phyloP scores from a whole-genome alignment of 1,284 basidiomycete species.

The Phlebopus sp. region DNA sequence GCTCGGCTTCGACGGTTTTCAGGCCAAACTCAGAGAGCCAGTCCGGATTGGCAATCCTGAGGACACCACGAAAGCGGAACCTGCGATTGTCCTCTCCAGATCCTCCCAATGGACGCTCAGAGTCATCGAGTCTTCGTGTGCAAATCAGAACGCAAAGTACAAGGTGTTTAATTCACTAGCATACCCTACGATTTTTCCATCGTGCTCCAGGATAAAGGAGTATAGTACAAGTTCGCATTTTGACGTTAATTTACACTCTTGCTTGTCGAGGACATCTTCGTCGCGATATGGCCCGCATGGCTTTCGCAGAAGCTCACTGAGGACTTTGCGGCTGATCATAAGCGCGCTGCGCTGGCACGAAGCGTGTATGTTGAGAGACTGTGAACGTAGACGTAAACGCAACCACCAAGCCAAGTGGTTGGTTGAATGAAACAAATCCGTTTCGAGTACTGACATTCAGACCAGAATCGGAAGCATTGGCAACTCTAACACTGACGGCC shows the following conservation, averaged over 20 bases:
- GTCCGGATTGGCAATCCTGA: conserved; percentile 40
- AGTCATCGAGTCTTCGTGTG: conserved; percentile 27
- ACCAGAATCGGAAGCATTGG: no score
- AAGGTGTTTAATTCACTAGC: background rate
- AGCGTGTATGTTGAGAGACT: no score
- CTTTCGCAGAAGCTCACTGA: conserved; percentile 21
- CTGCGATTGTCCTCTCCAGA: conserved; percentile 16
- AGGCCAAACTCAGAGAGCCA: conserved; percentile 47
- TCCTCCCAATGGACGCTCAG: conserved; percentile 19
- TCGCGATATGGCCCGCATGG: conserved; percentile 34
- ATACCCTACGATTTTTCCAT: conserved; percentile 26
- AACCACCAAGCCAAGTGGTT: no score
- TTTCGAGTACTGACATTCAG: no score
- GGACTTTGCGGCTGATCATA: conserved; percentile 22
- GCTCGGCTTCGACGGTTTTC: conserved; percentile 38
- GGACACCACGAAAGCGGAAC: conserved; percentile 45
- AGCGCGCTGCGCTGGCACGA: no score
- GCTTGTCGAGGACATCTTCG: conserved; percentile 19
- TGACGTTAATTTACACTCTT: conserved; percentile 16
- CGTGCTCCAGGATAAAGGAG: conserved; percentile 28
- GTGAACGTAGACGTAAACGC: no score
- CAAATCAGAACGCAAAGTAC: conserved; percentile 5
- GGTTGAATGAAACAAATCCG: no score
- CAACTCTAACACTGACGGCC: no score
- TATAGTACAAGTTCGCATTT: conserved; percentile 21